Evolutionary conservation across 768 basidiomycete species (phyloP), one percentile per base, ranked within the genome.

Genomic region (Epithele typhae): DNA sequence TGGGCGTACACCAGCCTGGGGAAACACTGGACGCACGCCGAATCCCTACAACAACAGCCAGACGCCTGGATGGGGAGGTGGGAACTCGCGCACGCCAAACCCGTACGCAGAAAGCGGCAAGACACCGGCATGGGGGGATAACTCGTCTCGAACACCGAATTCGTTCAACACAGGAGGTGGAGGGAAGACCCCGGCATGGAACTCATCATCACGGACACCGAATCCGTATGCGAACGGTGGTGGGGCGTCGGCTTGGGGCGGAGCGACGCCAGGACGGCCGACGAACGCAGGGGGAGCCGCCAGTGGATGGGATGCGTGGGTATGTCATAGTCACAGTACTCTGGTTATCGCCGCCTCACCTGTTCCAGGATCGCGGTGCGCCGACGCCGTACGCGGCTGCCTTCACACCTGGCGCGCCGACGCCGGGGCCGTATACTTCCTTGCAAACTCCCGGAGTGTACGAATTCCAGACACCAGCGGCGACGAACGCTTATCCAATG

Each of bases 21-120:
- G 48, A 79, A 25, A 80, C 76, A 15, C 83, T 77, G 84, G 78
- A 74, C 42, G 79, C 46, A 87, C 87, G 10, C 86, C 87, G 2
- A 89, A 88, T 58, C 82, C 85, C 6, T 79, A 78, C 48, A 47
- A 37, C 41, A 77, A 69, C 35, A 68, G 74, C 15, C 68, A 69
- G 40, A 78, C 75, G 24, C 77, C 78, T 0, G 76, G 74, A 25
- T 79, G 73, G 78, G 66, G n/a, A n/a, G n/a, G 63, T 40, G 63
- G 66, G 9, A 66, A 69, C 1, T 68, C 73, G 1, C 67, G 70
- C 11, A 83, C 82, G 3, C 81, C 82, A 10, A 81, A 81, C 49
- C 77, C 79, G 0, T 63, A 70, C 14, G 62, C 63, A 40, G 66
- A 68, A 32, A 70, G 73, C 25, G 69, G 76, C 9, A 69, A 69